Conservation (phyloP, 768 basidiomycete species). For the Steccherinum ochraceum region DNA sequence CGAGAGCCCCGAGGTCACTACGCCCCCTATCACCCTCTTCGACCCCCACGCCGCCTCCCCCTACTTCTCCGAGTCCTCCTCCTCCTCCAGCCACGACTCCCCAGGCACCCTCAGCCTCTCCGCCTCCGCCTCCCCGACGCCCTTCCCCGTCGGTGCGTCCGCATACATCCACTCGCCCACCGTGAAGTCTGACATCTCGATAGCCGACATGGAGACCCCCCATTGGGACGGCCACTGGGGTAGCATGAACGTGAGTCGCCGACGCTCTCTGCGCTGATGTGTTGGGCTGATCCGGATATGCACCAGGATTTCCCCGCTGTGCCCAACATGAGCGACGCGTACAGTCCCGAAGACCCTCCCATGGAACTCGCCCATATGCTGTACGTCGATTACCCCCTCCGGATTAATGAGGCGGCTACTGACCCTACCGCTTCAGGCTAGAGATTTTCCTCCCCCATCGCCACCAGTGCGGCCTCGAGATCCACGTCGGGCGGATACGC, state of each 20-base stretch:
- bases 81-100: conserved; percentile 26
- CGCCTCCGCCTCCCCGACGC: conserved; percentile 25
- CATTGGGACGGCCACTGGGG: conserved; percentile 19
- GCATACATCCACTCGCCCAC: background rate
- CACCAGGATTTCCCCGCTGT: conserved; percentile 15
- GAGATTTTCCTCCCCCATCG: conserved; percentile 73
- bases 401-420: background rate
- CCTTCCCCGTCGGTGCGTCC: conserved; percentile 30
- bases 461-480: conserved; percentile 66
- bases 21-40: conserved; percentile 63
- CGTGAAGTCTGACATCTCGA: too few species aligned
- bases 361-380: conserved; percentile 59
- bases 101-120: conserved; percentile 25
- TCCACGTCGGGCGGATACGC: conserved; percentile 60
- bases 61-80: conserved; percentile 26
- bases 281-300: background rate
- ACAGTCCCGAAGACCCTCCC: conserved; percentile 20
- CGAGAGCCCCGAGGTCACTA: conserved; percentile 59
- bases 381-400: conserved; percentile 42
- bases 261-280: background rate
- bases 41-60: conserved; percentile 48
- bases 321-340: conserved; percentile 9
- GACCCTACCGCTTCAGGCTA: conserved; percentile 36
- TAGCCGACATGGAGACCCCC: conserved; percentile 14
- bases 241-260: conserved; percentile 15